Conservation (phyloP, 2,329 filamentous ascomycete species). For the Ophiognomonia clavigignenti-juglandacearum region DNA sequence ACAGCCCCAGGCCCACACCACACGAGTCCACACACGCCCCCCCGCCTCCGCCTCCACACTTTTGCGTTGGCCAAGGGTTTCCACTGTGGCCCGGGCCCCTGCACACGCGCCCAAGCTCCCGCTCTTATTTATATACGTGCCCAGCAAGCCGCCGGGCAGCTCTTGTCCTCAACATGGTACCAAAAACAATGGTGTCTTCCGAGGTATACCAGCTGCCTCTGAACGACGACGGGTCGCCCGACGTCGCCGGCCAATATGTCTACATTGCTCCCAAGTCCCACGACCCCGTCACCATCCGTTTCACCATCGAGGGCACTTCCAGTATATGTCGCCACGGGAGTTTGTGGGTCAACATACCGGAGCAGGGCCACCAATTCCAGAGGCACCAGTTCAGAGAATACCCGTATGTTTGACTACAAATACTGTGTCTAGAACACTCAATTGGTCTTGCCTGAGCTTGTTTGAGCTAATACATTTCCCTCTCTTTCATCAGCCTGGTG, state of each 20-base stretch:
- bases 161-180: conserved; percentile 42
- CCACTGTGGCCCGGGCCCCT: conserved; percentile 16
- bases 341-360: conserved; percentile 93
- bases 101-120: conserved; percentile 6
- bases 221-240: conserved; percentile 87
- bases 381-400: conserved; percentile 79
- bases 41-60: background rate
- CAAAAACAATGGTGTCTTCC: conserved; percentile 58
- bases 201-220: conserved; percentile 85
- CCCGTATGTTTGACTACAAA: conserved; percentile 57
- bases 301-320: conserved; percentile 89
- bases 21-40: background rate
- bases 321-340: conserved; percentile 93
- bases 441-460: background rate
- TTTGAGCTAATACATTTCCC: conserved; percentile 7
- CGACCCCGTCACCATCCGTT: conserved; percentile 75
- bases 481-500: conserved; percentile 56
- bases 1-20: background rate
- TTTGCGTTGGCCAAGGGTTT: conserved; percentile 2
- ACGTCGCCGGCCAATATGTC: conserved; percentile 85
- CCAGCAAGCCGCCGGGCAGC: conserved; percentile 13
- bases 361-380: conserved; percentile 68
- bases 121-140: background rate
- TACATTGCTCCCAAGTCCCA: conserved; percentile 74
- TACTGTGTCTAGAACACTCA: background rate